Conservation (phyloP, 2,329 filamentous ascomycete genomes). For the Colletotrichum spinosum region DNA sequence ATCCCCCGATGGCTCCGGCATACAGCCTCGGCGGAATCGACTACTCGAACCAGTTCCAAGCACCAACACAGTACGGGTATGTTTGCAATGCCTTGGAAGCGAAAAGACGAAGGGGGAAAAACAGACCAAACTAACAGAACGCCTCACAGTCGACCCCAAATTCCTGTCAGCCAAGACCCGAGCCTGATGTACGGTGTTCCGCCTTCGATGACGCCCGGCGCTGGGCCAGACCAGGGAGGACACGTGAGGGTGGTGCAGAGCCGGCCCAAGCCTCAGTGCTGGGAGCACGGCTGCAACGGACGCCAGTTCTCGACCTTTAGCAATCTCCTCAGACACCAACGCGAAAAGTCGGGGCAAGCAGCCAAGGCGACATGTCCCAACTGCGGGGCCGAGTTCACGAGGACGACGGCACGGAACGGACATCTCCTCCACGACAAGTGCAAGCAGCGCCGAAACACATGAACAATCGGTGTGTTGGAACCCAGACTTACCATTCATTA, state of each 20-base stretch:
- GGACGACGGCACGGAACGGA: slow-evolving; percentile 88
- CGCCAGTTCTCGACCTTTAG: slow-evolving; percentile 96
- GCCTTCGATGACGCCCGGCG: slow-evolving; percentile 50
- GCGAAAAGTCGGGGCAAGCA: slow-evolving; percentile 93
- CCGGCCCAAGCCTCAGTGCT: slow-evolving; percentile 93
- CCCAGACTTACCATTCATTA: slow-evolving; percentile 1
- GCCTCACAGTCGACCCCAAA: slow-evolving; percentile 49
- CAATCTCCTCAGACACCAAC: slow-evolving; percentile 91
- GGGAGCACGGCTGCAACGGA: slow-evolving; percentile 97
- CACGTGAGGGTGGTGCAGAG: slow-evolving; percentile 78
- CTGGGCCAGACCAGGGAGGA: slow-evolving; percentile 46
- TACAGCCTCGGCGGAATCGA: slow-evolving; percentile 58
- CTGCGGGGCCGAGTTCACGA: slow-evolving; percentile 92
- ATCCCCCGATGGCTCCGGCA: slow-evolving; percentile 49
- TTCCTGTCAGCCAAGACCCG: slow-evolving; percentile 52
- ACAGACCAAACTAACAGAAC: slow-evolving; percentile 17
- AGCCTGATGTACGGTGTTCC: slow-evolving; percentile 58
- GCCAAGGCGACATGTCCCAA: slow-evolving; percentile 90
- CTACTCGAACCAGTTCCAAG: slow-evolving; percentile 52
- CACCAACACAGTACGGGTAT: slow-evolving; percentile 55
- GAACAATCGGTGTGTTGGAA: slow-evolving; percentile 20
- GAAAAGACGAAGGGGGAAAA: neutral
- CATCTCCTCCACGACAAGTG: slow-evolving; percentile 91
- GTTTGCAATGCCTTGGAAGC: slow-evolving; percentile 29
- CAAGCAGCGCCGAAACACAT: slow-evolving; percentile 73